Percentiles rank a stretch among this genome's conserved stretches.
Evolutionary conservation across 2,329 filamentous ascomycete genomes (phyloP).

Genomic region (Parastagonospora avenae): DNA sequence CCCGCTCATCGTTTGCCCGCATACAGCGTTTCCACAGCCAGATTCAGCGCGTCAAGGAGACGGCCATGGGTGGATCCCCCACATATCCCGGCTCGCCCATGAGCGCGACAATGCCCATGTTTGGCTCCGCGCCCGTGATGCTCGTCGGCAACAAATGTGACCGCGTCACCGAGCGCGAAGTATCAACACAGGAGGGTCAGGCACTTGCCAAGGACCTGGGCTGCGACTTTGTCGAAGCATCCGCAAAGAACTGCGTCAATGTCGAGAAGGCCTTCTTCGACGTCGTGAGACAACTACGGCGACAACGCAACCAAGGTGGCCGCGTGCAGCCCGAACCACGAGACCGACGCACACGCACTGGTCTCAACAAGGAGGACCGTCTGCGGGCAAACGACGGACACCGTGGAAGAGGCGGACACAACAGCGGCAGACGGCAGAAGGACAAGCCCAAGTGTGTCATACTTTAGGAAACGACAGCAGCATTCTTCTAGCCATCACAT

Average conservation of each 20-base stretch:
- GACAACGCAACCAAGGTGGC: constrained; percentile 67
- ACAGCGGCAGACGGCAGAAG: constrained; percentile 21
- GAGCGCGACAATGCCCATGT: constrained; percentile 53
- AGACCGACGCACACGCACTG: constrained; percentile 12
- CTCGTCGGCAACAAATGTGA: constrained; percentile 99
- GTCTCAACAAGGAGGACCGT: constrained; percentile 25
- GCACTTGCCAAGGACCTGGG: constrained; percentile 89
- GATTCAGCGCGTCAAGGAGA: constrained; percentile 97
- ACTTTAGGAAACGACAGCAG: constrained; percentile 25
- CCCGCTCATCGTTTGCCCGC: constrained; percentile 89
- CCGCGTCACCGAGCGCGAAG: constrained; percentile 91
- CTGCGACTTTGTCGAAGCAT: constrained; percentile 96
- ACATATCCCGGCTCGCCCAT: constrained; percentile 78
- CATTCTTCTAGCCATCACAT: constrained; percentile 14
- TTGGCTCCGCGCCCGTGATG: constrained; percentile 88
- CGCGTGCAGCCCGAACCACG: constrained; percentile 22
- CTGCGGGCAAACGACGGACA: constrained; percentile 16
- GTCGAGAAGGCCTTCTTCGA: constrained; percentile 99
- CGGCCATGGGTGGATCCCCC: constrained; percentile 71
- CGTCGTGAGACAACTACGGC: constrained; percentile 86
- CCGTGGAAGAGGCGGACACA: constrained; percentile 19
- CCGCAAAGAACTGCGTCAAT: constrained; percentile 97
- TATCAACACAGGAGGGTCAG: constrained; percentile 94
- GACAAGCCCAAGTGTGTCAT: constrained; percentile 44
- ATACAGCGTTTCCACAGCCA: constrained; percentile 97